phyloP scores from a whole-genome alignment of 2,329 filamentous ascomycete species.

The Coniella vitis region DNA sequence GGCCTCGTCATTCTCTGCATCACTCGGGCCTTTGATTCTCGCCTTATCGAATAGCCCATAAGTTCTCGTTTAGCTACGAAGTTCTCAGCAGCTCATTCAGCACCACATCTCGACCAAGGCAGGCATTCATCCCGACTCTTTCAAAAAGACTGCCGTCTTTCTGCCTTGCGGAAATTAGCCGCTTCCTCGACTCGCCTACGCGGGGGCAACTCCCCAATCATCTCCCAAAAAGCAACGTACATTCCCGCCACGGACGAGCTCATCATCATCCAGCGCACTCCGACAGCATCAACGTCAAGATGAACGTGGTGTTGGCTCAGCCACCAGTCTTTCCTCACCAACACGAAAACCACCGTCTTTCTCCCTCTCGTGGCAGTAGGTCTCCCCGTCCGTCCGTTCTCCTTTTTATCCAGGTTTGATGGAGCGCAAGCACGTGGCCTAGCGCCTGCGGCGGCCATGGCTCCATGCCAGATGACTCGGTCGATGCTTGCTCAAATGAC shows the following conservation, averaged over 20 bases:
- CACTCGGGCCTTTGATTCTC: neutral
- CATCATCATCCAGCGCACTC: neutral
- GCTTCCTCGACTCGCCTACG: too few species aligned
- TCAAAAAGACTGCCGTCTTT: too few species aligned
- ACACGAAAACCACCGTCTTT: slow-evolving; percentile 48
- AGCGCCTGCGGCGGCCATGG: neutral
- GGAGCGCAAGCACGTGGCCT: neutral
- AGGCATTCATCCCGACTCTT: neutral
- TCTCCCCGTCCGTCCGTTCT: slow-evolving; percentile 17
- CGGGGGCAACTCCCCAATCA: too few species aligned
- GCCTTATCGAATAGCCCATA: neutral
- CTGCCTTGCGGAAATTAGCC: too few species aligned
- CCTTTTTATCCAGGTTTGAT: neutral
- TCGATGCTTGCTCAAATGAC: neutral
- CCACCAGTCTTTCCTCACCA: slow-evolving; percentile 53
- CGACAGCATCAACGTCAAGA: slow-evolving; percentile 26
- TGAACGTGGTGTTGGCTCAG: slow-evolving; percentile 59
- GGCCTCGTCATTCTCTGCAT: neutral
- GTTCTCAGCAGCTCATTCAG: neutral
- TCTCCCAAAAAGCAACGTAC: too few species aligned
- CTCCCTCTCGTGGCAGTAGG: slow-evolving; percentile 50
- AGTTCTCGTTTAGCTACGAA: neutral
- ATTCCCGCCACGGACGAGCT: too few species aligned
- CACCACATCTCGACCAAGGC: neutral
- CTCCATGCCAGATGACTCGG: slow-evolving; percentile 9